Evolutionary conservation across 768 basidiomycete species (phyloP).

Genomic region (Leccinum olivaceopallidum): DNA sequence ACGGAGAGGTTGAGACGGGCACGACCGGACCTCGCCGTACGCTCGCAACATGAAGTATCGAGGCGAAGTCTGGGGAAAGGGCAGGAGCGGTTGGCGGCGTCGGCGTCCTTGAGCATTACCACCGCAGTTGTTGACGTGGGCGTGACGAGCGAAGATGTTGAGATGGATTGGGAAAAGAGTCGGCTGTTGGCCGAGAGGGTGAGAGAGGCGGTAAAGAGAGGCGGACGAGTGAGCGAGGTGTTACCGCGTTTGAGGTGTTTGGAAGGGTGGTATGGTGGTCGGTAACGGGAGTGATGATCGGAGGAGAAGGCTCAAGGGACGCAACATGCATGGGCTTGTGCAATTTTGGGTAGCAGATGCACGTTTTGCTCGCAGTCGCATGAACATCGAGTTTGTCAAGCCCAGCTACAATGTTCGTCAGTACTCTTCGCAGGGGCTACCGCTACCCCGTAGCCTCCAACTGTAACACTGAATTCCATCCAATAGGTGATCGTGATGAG

Average conservation of each 20-base stretch:
- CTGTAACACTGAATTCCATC: too few relatives aligned
- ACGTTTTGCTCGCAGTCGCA: too few relatives aligned
- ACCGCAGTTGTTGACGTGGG: too few relatives aligned
- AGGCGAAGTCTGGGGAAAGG: too few relatives aligned
- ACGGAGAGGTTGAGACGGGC: conserved; percentile 45
- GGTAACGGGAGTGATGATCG: not conserved
- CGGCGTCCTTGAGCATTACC: not conserved
- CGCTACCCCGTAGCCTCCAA: too few relatives aligned
- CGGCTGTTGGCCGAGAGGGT: conserved; percentile 24
- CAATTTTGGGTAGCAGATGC: not conserved
- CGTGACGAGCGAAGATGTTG: conserved; percentile 9
- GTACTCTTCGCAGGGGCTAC: too few relatives aligned
- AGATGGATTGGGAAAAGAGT: conserved; percentile 32
- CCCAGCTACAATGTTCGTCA: too few relatives aligned
- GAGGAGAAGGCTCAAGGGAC: not conserved
- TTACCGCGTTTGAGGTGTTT: conserved; percentile 31
- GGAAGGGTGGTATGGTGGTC: conserved; percentile 15
- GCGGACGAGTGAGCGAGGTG: conserved; percentile 21
- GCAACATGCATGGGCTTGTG: not conserved
- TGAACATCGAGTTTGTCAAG: too few relatives aligned
- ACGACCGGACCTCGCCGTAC: conserved; percentile 43
- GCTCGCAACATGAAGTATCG: conserved; percentile 10
- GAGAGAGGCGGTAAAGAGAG: conserved; percentile 20
- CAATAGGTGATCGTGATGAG: too few relatives aligned
- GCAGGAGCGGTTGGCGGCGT: not conserved